Percentiles rank a stretch among this genome's conserved stretches.
Conservation (phyloP, 768 basidiomycete species). For the Macrolepiota fuliginosa region DNA sequence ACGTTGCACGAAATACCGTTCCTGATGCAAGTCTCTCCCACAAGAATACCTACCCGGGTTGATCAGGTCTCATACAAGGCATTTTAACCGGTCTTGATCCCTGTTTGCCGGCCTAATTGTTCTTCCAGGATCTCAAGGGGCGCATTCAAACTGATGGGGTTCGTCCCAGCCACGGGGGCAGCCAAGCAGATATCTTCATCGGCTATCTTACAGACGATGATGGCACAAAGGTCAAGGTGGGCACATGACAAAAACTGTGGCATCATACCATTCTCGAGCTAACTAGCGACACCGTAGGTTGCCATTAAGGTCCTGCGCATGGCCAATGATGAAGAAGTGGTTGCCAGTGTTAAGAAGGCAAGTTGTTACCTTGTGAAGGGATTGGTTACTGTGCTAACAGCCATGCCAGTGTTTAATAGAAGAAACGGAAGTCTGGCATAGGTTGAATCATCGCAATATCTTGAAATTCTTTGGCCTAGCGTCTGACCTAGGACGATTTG, state of each 20-base stretch:
- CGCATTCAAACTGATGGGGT: not conserved
- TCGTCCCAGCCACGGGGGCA: not conserved
- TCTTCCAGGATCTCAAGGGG: not conserved
- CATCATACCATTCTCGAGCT: not conserved
- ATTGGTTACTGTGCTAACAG: not conserved
- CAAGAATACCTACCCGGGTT: not conserved
- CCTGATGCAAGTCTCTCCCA: too few relatives aligned
- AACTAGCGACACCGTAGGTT: slow-evolving; percentile 6
- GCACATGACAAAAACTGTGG: not conserved
- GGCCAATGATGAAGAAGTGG: not conserved
- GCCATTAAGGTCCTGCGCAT: slow-evolving; percentile 19
- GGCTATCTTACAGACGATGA: not conserved
- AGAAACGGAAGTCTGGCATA: slow-evolving; percentile 17
- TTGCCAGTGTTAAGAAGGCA: not conserved
- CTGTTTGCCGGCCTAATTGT: not conserved
- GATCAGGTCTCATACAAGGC: not conserved
- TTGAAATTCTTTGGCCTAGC: slow-evolving; percentile 16
- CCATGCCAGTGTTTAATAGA: slow-evolving; percentile 13
- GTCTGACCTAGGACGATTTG: not conserved
- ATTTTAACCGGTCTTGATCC: not conserved
- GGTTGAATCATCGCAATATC: slow-evolving; percentile 16
- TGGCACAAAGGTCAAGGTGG: not conserved
- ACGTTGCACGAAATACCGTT: too few relatives aligned
- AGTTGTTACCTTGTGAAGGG: not conserved
- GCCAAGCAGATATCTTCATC: not conserved